Evolutionary conservation across 495 filamentous ascomycete species (phyloP).

Genomic region (Annulohypoxylon nitens): DNA sequence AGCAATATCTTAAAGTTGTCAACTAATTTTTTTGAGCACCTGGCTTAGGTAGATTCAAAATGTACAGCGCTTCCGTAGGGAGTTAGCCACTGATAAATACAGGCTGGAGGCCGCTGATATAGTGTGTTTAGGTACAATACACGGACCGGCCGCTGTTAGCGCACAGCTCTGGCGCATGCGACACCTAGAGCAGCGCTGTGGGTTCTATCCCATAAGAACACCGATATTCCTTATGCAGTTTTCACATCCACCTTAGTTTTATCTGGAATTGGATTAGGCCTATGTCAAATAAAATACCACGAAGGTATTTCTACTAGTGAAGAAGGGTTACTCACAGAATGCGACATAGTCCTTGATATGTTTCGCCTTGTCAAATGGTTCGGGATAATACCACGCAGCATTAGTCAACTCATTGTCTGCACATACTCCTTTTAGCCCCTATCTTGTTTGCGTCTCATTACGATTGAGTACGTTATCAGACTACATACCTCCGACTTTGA

Average conservation of each 20-base stretch:
- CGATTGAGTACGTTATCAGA: background rate
- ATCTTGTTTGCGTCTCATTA: background rate
- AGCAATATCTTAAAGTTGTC: too few relatives aligned
- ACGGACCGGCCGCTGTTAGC: too few relatives aligned
- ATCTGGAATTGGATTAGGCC: slow-evolving; percentile 51
- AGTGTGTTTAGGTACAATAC: too few relatives aligned
- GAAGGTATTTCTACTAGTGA: background rate
- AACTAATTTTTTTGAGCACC: too few relatives aligned
- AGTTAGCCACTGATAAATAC: too few relatives aligned
- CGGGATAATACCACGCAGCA: slow-evolving; percentile 77
- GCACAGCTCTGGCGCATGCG: too few relatives aligned
- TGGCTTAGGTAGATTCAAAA: too few relatives aligned
- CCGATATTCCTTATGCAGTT: background rate
- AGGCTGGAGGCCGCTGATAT: too few relatives aligned
- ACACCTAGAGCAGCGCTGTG: too few relatives aligned
- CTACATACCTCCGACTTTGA: slow-evolving; percentile 67
- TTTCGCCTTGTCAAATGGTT: slow-evolving; percentile 67
- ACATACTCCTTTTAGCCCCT: slow-evolving; percentile 12
- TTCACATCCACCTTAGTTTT: slow-evolving; percentile 58
- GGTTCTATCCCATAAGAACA: background rate
- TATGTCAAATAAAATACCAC: background rate
- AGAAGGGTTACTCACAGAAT: slow-evolving; percentile 67
- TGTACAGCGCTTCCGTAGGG: too few relatives aligned
- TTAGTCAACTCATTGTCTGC: slow-evolving; percentile 67
- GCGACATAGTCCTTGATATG: slow-evolving; percentile 74